These are phyloP conservation scores for Fusarium euwallaceae DNA, from an alignment of 2,329 filamentous ascomycete species.

Conservation along the genomic window DNA sequence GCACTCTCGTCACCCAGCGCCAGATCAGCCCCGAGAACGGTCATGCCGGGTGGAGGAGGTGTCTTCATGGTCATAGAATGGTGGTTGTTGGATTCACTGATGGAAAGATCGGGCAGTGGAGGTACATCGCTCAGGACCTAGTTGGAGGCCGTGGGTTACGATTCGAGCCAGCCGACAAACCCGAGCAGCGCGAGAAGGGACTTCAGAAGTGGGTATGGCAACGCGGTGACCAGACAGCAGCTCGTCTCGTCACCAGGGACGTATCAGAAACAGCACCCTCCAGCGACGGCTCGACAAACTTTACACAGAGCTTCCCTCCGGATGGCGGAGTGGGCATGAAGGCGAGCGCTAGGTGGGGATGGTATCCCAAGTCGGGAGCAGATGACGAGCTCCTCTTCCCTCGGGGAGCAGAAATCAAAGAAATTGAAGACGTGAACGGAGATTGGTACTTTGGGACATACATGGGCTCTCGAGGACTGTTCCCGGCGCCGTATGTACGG, in stretches of 20 bases:
- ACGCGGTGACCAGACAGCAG: constrained; percentile 54
- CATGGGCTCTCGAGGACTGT: constrained; percentile 82
- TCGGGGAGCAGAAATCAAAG: constrained; percentile 82
- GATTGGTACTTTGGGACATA: constrained; percentile 93
- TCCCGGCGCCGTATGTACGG: constrained; percentile 82
- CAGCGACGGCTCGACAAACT: constrained; percentile 44
- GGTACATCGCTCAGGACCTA: constrained; percentile 77
- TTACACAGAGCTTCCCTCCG: constrained; percentile 70
- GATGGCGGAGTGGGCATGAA: constrained; percentile 79
- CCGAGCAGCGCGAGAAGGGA: constrained; percentile 49
- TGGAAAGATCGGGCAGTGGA: constrained; percentile 73
- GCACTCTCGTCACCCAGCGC: constrained; percentile 70
- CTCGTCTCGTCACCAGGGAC: constrained; percentile 65
- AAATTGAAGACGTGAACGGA: constrained; percentile 88
- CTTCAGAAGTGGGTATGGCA: constrained; percentile 68
- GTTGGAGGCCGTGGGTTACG: constrained; percentile 82
- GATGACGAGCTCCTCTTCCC: constrained; percentile 88
- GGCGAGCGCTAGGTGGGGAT: constrained; percentile 79
- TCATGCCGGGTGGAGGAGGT: constrained; percentile 84
- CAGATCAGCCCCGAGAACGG: constrained; percentile 83
- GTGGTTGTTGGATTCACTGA: constrained; percentile 82
- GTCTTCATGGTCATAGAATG: constrained; percentile 86
- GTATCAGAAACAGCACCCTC: constrained; percentile 61
- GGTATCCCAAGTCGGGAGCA: constrained; percentile 75
- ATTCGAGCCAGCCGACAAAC: constrained; percentile 63